Evolutionary conservation across 768 basidiomycete species (phyloP).

Genomic region (Lyophyllum decastes): DNA sequence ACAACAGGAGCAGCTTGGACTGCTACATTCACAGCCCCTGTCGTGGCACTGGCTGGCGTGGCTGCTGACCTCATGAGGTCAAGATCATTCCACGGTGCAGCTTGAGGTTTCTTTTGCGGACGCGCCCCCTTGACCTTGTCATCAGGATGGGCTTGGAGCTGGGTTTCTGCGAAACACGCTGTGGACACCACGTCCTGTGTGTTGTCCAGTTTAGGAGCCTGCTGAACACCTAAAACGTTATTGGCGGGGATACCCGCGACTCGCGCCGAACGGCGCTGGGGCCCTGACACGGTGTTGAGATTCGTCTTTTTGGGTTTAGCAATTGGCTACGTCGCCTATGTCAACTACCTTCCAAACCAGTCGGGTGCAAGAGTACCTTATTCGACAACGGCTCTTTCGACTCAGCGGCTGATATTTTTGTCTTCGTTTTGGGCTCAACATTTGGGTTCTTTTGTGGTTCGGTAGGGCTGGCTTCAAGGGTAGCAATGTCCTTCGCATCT

Average conservation of each 20-base stretch:
- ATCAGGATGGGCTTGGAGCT: background rate
- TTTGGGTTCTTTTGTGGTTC: background rate
- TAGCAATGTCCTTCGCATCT: background rate
- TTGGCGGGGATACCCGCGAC: background rate
- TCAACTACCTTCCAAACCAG: background rate
- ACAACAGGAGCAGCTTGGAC: background rate
- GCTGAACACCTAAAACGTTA: background rate
- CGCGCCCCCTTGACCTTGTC: background rate
- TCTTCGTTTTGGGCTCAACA: background rate
- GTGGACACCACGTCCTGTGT: background rate
- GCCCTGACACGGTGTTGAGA: background rate
- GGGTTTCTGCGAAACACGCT: background rate
- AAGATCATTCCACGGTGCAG: constrained; percentile 8
- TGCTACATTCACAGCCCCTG: background rate
- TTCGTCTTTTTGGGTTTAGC: background rate
- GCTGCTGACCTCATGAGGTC: constrained; percentile 6
- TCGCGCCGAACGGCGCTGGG: constrained; percentile 14
- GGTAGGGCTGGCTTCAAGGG: background rate
- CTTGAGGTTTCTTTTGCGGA: background rate
- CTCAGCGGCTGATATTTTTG: background rate
- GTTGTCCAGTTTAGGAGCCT: background rate
- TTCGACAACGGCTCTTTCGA: background rate
- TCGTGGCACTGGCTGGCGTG: background rate
- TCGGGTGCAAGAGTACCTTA: background rate
- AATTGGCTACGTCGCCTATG: background rate